Evolutionary conservation across 139 green algal species (phyloP).

Genomic region (Chlamydomonas sp.): DNA sequence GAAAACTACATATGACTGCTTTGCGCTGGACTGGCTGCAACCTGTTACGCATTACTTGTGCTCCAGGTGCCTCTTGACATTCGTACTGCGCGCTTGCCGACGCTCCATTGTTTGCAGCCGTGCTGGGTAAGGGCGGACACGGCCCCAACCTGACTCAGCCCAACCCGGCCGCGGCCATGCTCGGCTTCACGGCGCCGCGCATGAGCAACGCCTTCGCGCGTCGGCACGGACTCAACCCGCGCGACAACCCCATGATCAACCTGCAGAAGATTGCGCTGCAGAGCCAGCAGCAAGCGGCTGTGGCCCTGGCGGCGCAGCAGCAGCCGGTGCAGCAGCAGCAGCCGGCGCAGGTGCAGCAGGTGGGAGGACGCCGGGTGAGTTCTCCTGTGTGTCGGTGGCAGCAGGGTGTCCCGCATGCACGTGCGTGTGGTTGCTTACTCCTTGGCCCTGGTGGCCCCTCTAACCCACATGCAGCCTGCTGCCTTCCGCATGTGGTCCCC

Average conservation of each 20-base stretch:
- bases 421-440: neutral
- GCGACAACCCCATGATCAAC: conserved; percentile 68
- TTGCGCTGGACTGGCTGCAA: no score
- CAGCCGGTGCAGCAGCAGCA: neutral
- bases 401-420: neutral
- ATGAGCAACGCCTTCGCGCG: conserved; percentile 86
- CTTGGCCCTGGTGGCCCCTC: no score
- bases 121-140: neutral
- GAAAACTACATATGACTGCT: no score
- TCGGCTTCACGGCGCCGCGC: conserved; percentile 61
- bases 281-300: conserved; percentile 11
- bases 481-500: no score
- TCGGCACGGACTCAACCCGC: conserved; percentile 78
- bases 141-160: conserved; percentile 36
- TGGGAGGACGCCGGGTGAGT: neutral
- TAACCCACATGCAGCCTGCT: no score
- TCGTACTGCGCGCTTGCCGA: no score
- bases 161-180: conserved; percentile 19
- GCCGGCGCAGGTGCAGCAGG: neutral
- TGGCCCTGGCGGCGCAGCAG: neutral
- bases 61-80: no score
- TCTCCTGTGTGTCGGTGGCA: neutral
- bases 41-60: no score
- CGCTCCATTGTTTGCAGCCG: no score
- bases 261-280: conserved; percentile 64